Evolutionary conservation across 345 rosid genomes (phyloP).

Genomic region (Populus davidiana): DNA sequence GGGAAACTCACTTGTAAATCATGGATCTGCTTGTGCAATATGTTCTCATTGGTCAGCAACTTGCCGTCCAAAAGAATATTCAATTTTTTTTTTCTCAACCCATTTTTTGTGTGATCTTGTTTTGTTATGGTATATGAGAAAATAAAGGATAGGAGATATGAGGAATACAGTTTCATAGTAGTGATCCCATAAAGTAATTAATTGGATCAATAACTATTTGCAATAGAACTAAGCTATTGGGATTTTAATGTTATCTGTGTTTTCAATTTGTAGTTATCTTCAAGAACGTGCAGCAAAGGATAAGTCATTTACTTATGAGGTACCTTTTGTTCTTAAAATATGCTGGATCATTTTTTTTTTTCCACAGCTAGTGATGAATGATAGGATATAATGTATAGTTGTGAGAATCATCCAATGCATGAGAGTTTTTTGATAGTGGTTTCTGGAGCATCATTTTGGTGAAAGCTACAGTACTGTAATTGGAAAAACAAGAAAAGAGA

Average conservation of each 20-base stretch:
- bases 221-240: slow-evolving; percentile 1
- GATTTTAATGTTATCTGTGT: slow-evolving; percentile 13
- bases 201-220: not conserved
- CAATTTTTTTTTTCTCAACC: not conserved
- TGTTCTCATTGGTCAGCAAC: not conserved
- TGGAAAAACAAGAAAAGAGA: not conserved
- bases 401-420: not conserved
- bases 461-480: not conserved
- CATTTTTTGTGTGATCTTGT: not conserved
- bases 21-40: not conserved
- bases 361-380: not conserved
- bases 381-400: not conserved
- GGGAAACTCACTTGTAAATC: not conserved
- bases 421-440: not conserved
- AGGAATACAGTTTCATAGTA: slow-evolving; percentile 3
- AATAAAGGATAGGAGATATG: not conserved
- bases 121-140: not conserved
- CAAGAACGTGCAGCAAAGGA: slow-evolving; percentile 71
- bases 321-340: slow-evolving; percentile 25
- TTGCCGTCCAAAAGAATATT: not conserved
- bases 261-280: slow-evolving; percentile 68
- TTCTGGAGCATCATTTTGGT: not conserved
- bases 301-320: slow-evolving; percentile 90
- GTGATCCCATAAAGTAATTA: slow-evolving; percentile 4
- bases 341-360: not conserved